Evolutionary conservation across 345 rosid species (phyloP).

Genomic region (Carallia pectinifolia): DNA sequence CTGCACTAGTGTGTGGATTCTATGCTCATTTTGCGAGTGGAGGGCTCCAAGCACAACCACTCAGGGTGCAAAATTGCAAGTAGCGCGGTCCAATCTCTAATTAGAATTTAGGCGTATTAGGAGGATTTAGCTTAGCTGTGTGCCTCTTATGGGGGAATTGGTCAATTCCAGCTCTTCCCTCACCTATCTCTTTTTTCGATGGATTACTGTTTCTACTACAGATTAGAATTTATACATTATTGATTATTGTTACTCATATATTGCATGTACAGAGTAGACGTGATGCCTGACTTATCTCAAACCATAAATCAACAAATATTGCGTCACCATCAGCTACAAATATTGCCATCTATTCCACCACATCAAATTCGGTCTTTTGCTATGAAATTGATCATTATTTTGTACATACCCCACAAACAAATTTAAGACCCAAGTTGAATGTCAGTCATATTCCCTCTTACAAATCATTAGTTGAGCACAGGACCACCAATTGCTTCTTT

Average conservation of each 20-base stretch:
- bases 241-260: constrained; percentile 9
- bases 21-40: constrained; percentile 45
- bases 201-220: too few relatives aligned
- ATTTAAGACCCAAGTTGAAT: constrained; percentile 24
- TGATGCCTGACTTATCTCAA: constrained; percentile 16
- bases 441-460: constrained; percentile 18
- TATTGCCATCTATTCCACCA: constrained; percentile 24
- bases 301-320: constrained; percentile 17
- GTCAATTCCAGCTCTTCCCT: too few relatives aligned
- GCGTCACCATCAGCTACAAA: constrained; percentile 2
- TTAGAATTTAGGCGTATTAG: constrained; percentile 18
- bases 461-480: constrained; percentile 20
- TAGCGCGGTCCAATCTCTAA: constrained; percentile 39
- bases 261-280: constrained; percentile 13
- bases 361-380: constrained; percentile 21
- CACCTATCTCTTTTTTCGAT: too few relatives aligned
- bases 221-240: too few relatives aligned
- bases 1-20: constrained; percentile 64
- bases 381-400: constrained; percentile 48
- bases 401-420: constrained; percentile 4
- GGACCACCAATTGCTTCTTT: neutral
- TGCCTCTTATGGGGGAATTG: too few relatives aligned
- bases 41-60: constrained; percentile 63
- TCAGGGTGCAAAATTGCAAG: constrained; percentile 54
- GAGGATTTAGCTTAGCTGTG: too few relatives aligned